phyloP scores from a whole-genome alignment of 257 asterid genomes.

The Lithospermum erythrorhizon region DNA sequence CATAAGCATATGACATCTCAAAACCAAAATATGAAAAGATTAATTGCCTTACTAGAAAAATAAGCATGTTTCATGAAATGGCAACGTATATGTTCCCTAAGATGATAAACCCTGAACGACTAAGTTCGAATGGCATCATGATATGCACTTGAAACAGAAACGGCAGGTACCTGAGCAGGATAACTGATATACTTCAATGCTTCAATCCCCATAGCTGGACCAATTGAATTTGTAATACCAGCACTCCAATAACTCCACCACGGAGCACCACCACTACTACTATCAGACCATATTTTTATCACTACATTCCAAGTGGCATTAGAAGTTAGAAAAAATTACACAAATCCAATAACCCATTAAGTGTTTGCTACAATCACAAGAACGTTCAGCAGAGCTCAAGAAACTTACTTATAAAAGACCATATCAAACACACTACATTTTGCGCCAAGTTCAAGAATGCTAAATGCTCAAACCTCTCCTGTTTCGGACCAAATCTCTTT shows the following conservation, averaged over 20 bases:
- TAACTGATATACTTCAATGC: slow-evolving; percentile 92
- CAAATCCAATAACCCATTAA: no score
- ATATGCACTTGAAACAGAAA: not conserved
- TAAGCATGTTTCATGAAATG: not conserved
- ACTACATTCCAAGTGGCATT: slow-evolving; percentile 28
- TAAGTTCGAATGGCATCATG: no score
- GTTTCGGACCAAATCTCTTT: slow-evolving; percentile 67
- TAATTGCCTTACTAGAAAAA: not conserved
- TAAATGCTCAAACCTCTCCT: slow-evolving; percentile 91
- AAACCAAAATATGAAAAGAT: slow-evolving; percentile 1
- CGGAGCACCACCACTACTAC: slow-evolving; percentile 67
- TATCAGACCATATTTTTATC: slow-evolving; percentile 77
- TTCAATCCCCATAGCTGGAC: slow-evolving; percentile 98
- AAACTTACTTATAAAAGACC: slow-evolving; percentile 94
- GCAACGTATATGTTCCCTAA: not conserved
- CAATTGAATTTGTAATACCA: slow-evolving; percentile 85
- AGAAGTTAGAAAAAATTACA: no score
- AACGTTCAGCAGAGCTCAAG: not conserved
- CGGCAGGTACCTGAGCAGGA: slow-evolving; percentile 65
- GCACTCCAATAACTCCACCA: slow-evolving; percentile 99
- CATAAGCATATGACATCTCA: slow-evolving; percentile 16
- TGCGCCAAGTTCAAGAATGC: slow-evolving; percentile 89
- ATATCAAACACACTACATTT: slow-evolving; percentile 72
- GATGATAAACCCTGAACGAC: not conserved
- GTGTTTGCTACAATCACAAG: not conserved